Evolutionary conservation across 2,329 filamentous ascomycete genomes (phyloP), one percentile per base, ranked within the genome.

Genomic region (Neofusicoccum cordaticola): DNA sequence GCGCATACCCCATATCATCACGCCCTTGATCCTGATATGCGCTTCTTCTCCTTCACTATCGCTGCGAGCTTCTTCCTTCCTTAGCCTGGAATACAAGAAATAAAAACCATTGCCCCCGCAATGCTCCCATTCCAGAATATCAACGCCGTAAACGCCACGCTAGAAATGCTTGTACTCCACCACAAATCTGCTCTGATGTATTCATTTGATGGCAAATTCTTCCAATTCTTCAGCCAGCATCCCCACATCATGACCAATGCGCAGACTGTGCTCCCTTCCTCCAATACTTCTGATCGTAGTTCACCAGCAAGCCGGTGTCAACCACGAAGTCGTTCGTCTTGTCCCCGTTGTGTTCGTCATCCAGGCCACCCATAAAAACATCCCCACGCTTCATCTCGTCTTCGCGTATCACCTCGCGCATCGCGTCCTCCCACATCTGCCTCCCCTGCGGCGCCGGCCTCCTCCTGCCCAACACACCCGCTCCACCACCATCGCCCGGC

Each of bases 221-320:
- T 41, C 22, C 4, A 31, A 12, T 2, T 19, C 13, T 5, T 22
- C 5, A 2, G 13, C 27, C 19, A 37, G 6, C 22, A 4, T 2
- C 35, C 17, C 34, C 8, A 4, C 34, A 61, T 52, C 48, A 67
- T 42, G 37, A 50, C 64, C 57, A 63, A 11, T 17, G 70, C 39
- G 78, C 77, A 58, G 74, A 75, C 62, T 73, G 70, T 35, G 74
- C 71, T 34, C 76, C 76, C 64, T 81, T 82, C 65, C 85, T 82
- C 83, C 85, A 88, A 68, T 84, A 84, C 47, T 80, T 79, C 69
- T 84, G 82, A 66, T 88, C 85, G 65, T 86, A 85, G 69, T 89
- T 89, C 60, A 89, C 86, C 62, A 80, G 74, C 37, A 82, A 76
- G 0, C 78, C 77, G 45, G 74, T 72, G 19, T 75, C 71, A n/a